Evolutionary conservation across 1,284 basidiomycete species (phyloP).

Genomic region (Athelia sp.): DNA sequence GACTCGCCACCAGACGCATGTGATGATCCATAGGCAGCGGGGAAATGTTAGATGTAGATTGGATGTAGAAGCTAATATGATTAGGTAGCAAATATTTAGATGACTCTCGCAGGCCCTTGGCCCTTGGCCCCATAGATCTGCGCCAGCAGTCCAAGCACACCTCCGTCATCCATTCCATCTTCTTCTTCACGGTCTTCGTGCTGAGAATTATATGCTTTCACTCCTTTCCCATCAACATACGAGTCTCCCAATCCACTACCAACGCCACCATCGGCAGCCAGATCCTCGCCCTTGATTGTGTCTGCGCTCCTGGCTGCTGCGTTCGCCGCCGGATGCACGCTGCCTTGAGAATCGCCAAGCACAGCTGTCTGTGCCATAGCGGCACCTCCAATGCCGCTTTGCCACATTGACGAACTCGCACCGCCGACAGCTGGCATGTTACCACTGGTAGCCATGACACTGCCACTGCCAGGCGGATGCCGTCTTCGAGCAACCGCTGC

Average conservation of each 20-base stretch:
- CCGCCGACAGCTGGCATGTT: slow-evolving; percentile 22
- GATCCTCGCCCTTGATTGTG: slow-evolving; percentile 39
- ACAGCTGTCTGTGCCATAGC: slow-evolving; percentile 63
- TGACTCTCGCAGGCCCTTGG: slow-evolving; percentile 45
- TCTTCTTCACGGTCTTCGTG: slow-evolving; percentile 53
- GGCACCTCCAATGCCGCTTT: slow-evolving; percentile 29
- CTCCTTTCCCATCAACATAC: slow-evolving; percentile 60
- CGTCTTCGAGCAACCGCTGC: slow-evolving; percentile 43
- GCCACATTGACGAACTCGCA: slow-evolving; percentile 38
- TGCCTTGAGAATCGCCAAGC: slow-evolving; percentile 69
- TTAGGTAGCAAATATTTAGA: too few relatives aligned
- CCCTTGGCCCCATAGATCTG: slow-evolving; percentile 71
- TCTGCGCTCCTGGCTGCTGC: slow-evolving; percentile 11
- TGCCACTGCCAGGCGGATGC: slow-evolving; percentile 26
- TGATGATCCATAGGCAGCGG: too few relatives aligned
- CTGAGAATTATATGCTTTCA: slow-evolving; percentile 31
- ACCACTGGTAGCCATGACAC: slow-evolving; percentile 26
- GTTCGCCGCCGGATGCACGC: slow-evolving; percentile 22
- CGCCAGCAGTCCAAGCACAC: slow-evolving; percentile 69
- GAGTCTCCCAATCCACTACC: slow-evolving; percentile 62
- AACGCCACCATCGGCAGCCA: slow-evolving; percentile 47
- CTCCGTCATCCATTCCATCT: slow-evolving; percentile 56
- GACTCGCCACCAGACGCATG: too few relatives aligned
- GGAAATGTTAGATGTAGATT: too few relatives aligned
- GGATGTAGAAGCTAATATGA: too few relatives aligned